Base-by-base conservation (phyloP, 2,329 filamentous ascomycete genomes). In the Aspergillus jensenii region DNA sequence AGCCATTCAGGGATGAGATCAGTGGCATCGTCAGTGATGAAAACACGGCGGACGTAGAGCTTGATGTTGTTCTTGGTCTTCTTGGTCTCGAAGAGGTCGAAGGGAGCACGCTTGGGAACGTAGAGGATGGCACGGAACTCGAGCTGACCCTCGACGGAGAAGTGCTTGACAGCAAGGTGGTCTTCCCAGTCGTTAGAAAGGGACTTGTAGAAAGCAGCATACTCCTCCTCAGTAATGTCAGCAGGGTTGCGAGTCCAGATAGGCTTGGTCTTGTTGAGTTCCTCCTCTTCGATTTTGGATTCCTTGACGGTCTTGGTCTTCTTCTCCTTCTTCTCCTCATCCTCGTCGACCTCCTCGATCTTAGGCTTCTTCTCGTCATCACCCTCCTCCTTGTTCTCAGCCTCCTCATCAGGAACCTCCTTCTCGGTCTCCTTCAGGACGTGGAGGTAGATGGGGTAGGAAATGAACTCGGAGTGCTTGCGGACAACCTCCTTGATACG, bases 51-150 rank as follows among this genome's bases (percentile, higher is more conserved):
- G 75, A 99, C 95, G 83, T 99, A 99, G 72, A 99, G 89, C 90
- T 99, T 99, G 88, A 99, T 98, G 90, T 99, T 99, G 90, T 98
- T 99, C 92, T 99, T 99, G 77, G 93, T 97, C 90, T 97, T 96
- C 91, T 99, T 99, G 78, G 93, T 97, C 90, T 99, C 95, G 79
- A 99, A 99, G 64, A 99, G 90, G 76, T 99, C 95, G 80, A 99
- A 99, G 72, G 95, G 95, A 80, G 95, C 95, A 74, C 95, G 93
- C 91, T 99, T 98, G 78, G 95, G 95, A 56, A 99, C 93, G 85
- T 96, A 99, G 78, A 99, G 92, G 81, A 99, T 96, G 68, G 95
- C 95, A 68, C 93, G 93, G 92, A 99, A 99, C 84, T 99, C 95
- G 68, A 99, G 93, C 85, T 98, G 95, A 88, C 95, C 95, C 86